phyloP scores from a whole-genome alignment of 1,139 yeast species.

The Diutina mesorugosa region DNA sequence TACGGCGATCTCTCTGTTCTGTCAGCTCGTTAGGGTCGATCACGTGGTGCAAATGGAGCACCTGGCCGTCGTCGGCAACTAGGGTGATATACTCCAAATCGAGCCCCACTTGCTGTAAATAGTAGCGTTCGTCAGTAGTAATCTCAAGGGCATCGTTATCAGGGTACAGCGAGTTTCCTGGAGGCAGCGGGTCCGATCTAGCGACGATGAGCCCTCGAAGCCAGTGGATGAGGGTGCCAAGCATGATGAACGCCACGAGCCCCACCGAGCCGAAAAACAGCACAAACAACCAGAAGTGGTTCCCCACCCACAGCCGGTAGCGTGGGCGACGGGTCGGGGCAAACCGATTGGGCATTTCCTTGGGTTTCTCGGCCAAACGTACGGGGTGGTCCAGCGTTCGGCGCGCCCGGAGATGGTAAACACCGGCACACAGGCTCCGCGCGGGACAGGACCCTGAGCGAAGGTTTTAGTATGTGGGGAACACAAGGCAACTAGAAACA shows the following conservation, averaged over 20 bases:
- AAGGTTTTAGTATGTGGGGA: no score
- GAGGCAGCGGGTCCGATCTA: not conserved
- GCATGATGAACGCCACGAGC: not conserved
- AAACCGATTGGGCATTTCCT: not conserved
- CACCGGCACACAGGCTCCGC: no score
- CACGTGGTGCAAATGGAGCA: conserved; percentile 50
- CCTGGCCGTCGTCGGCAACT: conserved; percentile 72
- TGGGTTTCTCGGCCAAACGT: not conserved
- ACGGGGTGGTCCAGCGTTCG: no score
- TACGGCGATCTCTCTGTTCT: conserved; percentile 15
- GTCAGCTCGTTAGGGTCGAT: conserved; percentile 35
- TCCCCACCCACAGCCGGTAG: not conserved
- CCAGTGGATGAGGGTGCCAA: not conserved
- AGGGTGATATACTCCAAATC: conserved; percentile 47
- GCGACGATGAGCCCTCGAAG: not conserved
- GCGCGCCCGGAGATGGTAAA: no score
- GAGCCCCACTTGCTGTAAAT: conserved; percentile 47
- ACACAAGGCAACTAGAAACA: no score
- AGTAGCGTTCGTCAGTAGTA: conserved; percentile 43
- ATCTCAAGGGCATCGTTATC: conserved; percentile 5
- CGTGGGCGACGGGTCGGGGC: not conserved
- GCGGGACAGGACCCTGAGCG: no score
- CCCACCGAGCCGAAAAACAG: conserved; percentile 1
- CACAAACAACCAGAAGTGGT: not conserved
- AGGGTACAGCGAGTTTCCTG: conserved; percentile 5